phyloP scores from a whole-genome alignment of 176 grass and related monocot genomes.

The Poa pratensis region DNA sequence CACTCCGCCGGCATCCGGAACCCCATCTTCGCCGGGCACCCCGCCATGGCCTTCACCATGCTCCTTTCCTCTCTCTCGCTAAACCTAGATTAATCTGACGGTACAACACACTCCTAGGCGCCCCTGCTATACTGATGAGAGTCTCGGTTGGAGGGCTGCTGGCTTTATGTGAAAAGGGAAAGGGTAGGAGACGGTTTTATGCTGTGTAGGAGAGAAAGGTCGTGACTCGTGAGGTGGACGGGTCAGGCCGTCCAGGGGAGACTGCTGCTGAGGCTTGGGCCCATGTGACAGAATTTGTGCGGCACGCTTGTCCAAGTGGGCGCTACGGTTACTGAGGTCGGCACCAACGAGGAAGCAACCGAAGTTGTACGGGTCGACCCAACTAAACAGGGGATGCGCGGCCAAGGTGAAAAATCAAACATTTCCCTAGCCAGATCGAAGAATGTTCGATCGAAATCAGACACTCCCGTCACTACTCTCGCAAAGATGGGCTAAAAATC shows the following conservation, averaged over 20 bases:
- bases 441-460: background rate
- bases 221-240: too few relatives aligned
- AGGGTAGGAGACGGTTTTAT: too few relatives aligned
- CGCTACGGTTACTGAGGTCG: too few relatives aligned
- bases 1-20: constrained; percentile 96
- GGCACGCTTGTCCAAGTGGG: too few relatives aligned
- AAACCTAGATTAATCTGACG: background rate
- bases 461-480: background rate
- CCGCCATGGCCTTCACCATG: constrained; percentile 55
- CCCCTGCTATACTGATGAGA: background rate
- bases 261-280: too few relatives aligned
- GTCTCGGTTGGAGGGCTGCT: background rate
- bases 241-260: too few relatives aligned
- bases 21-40: constrained; percentile 55
- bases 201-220: too few relatives aligned
- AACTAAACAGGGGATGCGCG: too few relatives aligned
- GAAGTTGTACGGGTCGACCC: too few relatives aligned
- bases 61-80: background rate
- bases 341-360: too few relatives aligned
- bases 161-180: background rate
- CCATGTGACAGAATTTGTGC: too few relatives aligned
- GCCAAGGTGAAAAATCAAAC: background rate
- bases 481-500: background rate
- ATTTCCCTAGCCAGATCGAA: background rate
- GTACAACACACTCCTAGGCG: too few relatives aligned